A percentile compares a stretch with the other conserved stretches of the same genome.
These are phyloP conservation scores for Sugiyamaella neomexicana DNA, from an alignment of 1,139 yeast genomes.

Conservation along the genomic window DNA sequence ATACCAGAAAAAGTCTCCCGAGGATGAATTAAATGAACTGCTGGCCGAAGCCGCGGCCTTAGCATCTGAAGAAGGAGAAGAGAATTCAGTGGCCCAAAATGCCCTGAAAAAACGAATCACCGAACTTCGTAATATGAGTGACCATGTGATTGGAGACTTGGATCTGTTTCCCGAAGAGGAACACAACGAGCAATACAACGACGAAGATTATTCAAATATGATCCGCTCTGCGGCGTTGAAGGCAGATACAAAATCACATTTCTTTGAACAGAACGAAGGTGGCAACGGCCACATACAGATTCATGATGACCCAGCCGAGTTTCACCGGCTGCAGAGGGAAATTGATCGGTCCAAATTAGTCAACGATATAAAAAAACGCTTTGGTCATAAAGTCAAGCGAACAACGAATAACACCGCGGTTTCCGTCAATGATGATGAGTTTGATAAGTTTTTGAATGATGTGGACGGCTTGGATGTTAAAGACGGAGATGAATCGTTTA, in stretches of 20 bases:
- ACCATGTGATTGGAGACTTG: background rate
- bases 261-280: background rate
- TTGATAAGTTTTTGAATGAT: constrained; percentile 35
- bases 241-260: background rate
- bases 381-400: constrained; percentile 22
- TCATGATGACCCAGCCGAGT: constrained; percentile 25
- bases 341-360: constrained; percentile 29
- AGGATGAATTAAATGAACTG: constrained; percentile 15
- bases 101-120: constrained; percentile 5
- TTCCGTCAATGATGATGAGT: constrained; percentile 31
- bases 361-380: constrained; percentile 29
- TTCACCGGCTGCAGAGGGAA: constrained; percentile 25
- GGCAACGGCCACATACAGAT: constrained; percentile 13
- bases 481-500: constrained; percentile 10
- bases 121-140: constrained; percentile 3
- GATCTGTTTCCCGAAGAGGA: constrained; percentile 23
- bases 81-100: constrained; percentile 10
- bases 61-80: constrained; percentile 13
- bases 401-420: background rate
- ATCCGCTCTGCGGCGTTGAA: constrained; percentile 4
- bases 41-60: constrained; percentile 7
- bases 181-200: constrained; percentile 12
- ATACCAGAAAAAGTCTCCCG: constrained; percentile 14
- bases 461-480: constrained; percentile 19
- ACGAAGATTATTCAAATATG: constrained; percentile 6